Conservation (phyloP, 2,329 filamentous ascomycete species). For the Exophiala bonariae region DNA sequence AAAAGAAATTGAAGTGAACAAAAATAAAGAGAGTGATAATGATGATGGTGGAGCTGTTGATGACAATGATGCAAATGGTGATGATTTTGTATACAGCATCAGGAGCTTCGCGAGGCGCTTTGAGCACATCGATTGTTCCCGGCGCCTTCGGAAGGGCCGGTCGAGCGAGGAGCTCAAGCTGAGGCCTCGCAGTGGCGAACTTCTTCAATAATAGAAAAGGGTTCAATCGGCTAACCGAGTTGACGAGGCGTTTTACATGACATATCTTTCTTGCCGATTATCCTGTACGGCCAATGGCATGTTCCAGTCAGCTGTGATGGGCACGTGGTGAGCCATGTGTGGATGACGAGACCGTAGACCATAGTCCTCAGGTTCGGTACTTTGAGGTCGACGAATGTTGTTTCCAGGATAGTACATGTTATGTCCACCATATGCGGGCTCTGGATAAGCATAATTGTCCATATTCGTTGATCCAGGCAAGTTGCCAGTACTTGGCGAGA, state of each 20-base stretch:
- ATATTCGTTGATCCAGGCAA: slow-evolving; percentile 69
- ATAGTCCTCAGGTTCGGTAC: slow-evolving; percentile 70
- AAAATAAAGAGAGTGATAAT: background rate
- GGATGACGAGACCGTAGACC: slow-evolving; percentile 54
- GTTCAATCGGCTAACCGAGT: slow-evolving; percentile 1
- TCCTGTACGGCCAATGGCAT: slow-evolving; percentile 24
- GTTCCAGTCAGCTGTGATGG: slow-evolving; percentile 23
- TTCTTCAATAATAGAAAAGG: slow-evolving; percentile 1
- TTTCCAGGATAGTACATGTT: slow-evolving; percentile 71
- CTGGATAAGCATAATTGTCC: slow-evolving; percentile 82
- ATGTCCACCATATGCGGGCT: slow-evolving; percentile 63
- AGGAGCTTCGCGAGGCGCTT: slow-evolving; percentile 3
- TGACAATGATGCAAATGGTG: too few relatives aligned
- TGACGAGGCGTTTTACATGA: slow-evolving; percentile 14
- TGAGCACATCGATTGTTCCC: slow-evolving; percentile 3
- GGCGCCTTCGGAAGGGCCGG: slow-evolving; percentile 14
- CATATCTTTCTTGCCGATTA: slow-evolving; percentile 26
- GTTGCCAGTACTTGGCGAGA: slow-evolving; percentile 74
- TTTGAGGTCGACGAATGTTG: slow-evolving; percentile 70
- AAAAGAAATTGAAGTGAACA: background rate
- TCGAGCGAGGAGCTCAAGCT: background rate
- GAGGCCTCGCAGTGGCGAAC: background rate
- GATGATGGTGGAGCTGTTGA: too few relatives aligned
- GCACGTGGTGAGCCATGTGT: slow-evolving; percentile 22
- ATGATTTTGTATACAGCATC: slow-evolving; percentile 5